A percentile compares a stretch with the other conserved stretches of the same genome.
Evolutionary conservation across 306 rosid species (phyloP).

Genomic region (Casuarina cunninghamiana): DNA sequence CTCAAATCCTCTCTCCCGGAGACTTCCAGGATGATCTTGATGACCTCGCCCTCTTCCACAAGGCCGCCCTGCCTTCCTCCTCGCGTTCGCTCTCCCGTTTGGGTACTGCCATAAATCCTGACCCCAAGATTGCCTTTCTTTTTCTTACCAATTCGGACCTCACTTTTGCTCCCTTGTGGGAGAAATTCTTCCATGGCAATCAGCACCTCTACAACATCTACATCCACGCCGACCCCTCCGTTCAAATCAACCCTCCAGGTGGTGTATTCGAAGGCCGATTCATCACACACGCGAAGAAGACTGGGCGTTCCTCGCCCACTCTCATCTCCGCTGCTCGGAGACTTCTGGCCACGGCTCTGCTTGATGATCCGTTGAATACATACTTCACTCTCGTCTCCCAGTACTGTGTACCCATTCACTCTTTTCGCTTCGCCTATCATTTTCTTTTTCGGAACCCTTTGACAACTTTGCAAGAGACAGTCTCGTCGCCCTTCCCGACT

Average conservation of each 20-base stretch:
- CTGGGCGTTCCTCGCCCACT: slow-evolving; percentile 48
- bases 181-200: slow-evolving; percentile 44
- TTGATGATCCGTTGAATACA: slow-evolving; percentile 51
- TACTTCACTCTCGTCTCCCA: slow-evolving; percentile 59
- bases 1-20: slow-evolving; percentile 26
- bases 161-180: slow-evolving; percentile 61
- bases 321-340: slow-evolving; percentile 64
- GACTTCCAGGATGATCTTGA: slow-evolving; percentile 27
- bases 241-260: slow-evolving; percentile 35
- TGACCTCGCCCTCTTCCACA: slow-evolving; percentile 41
- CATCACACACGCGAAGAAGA: slow-evolving; percentile 41
- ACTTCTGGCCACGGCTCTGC: slow-evolving; percentile 51
- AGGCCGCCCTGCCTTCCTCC: slow-evolving; percentile 31
- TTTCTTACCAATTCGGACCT: slow-evolving; percentile 67
- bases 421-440: slow-evolving; percentile 44
- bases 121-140: slow-evolving; percentile 68
- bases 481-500: background rate
- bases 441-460: slow-evolving; percentile 27
- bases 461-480: background rate
- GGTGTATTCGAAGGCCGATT: slow-evolving; percentile 51
- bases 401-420: slow-evolving; percentile 57
- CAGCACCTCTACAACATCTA: slow-evolving; percentile 53
- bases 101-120: slow-evolving; percentile 31
- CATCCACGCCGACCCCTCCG: slow-evolving; percentile 64
- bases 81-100: slow-evolving; percentile 29